Conservation (phyloP, 129 eudicot genomes). For the Sambucus nigra region DNA sequence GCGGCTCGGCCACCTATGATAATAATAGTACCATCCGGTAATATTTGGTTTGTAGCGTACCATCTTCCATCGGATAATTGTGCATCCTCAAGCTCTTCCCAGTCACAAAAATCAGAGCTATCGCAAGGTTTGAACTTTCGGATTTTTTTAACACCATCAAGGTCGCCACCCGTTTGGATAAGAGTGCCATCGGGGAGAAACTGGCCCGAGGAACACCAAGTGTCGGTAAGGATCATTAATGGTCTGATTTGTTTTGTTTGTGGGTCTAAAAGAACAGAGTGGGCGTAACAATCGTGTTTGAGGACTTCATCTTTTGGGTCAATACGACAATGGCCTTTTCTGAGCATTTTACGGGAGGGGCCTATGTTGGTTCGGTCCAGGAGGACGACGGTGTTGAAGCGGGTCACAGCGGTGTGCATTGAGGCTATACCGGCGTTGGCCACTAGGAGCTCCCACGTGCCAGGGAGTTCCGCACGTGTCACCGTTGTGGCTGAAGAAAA, state of each 20-base stretch:
- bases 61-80: conserved; percentile 56
- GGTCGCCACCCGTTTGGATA: conserved; percentile 79
- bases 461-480: conserved; percentile 49
- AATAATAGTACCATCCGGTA: conserved; percentile 56
- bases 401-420: conserved; percentile 89
- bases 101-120: conserved; percentile 35
- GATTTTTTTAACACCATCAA: conserved; percentile 42
- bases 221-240: conserved; percentile 53
- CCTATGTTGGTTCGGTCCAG: conserved; percentile 65
- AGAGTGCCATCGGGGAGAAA: conserved; percentile 83
- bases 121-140: conserved; percentile 56
- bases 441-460: conserved; percentile 73
- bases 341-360: conserved; percentile 36
- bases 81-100: conserved; percentile 53
- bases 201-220: conserved; percentile 95
- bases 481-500: neutral
- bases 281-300: conserved; percentile 49
- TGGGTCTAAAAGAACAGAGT: conserved; percentile 46
- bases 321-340: conserved; percentile 23
- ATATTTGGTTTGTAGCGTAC: conserved; percentile 66
- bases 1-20: conserved; percentile 52
- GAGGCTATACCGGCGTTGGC: conserved; percentile 71
- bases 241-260: conserved; percentile 36
- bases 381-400: conserved; percentile 68
- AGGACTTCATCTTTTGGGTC: conserved; percentile 13